Percentiles rank a stretch among this genome's conserved stretches.
Evolutionary conservation across 225 moss, liverwort and hornwort genomes (phyloP).

Genomic region (Physcomitrellopsis africana): DNA sequence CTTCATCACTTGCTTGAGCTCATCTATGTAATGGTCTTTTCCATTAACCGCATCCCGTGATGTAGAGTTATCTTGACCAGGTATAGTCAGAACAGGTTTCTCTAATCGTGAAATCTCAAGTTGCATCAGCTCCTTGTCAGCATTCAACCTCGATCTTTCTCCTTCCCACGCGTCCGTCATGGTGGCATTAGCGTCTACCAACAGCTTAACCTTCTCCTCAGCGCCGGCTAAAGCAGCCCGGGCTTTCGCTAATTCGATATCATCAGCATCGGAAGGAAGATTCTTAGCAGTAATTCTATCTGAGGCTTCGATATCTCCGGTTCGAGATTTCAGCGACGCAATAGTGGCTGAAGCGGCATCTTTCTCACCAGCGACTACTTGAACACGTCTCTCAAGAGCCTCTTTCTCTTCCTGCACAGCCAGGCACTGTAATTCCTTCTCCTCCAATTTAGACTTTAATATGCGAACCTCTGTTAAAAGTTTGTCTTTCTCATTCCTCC

Average conservation of each 20-base stretch:
- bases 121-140: conserved; percentile 52
- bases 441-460: conserved; percentile 30
- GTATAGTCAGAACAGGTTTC: conserved; percentile 20
- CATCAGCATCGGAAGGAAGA: conserved; percentile 25
- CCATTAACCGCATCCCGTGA: conserved; percentile 33
- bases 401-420: conserved; percentile 33
- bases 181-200: conserved; percentile 53
- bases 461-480: conserved; percentile 36
- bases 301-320: conserved; percentile 1
- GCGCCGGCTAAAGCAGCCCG: conserved; percentile 58
- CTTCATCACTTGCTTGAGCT: conserved; percentile 55
- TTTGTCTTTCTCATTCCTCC: conserved; percentile 39
- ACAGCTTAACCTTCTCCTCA: conserved; percentile 67
- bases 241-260: conserved; percentile 54
- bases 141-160: conserved; percentile 50
- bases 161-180: conserved; percentile 62
- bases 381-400: conserved; percentile 38
- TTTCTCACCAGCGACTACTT: conserved; percentile 24
- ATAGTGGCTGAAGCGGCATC: conserved; percentile 35
- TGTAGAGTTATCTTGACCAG: conserved; percentile 17
- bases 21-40: conserved; percentile 39
- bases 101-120: conserved; percentile 54
- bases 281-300: conserved; percentile 30
- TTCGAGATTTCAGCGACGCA: conserved; percentile 16
- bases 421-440: conserved; percentile 33